Conservation (phyloP, 768 basidiomycete genomes). For the Suillus occidentalis region DNA sequence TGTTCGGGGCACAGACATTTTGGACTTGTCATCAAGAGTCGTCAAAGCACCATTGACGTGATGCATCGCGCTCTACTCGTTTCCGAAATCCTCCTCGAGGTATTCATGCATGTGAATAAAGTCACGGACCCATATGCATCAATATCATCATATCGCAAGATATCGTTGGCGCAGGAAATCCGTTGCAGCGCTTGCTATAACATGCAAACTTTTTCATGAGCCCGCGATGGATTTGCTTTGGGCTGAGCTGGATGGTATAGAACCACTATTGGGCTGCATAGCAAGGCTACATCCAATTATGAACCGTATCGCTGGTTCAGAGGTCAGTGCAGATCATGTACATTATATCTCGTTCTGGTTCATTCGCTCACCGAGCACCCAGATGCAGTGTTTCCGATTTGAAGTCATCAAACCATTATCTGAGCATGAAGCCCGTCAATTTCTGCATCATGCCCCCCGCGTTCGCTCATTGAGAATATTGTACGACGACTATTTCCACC, state of each 20-base stretch:
- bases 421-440: not conserved
- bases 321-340: not conserved
- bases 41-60: no score
- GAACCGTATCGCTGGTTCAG: not conserved
- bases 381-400: not conserved
- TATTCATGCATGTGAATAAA: not conserved
- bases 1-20: no score
- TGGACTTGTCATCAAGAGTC: no score
- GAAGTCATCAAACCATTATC: not conserved
- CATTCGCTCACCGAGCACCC: not conserved
- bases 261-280: not conserved
- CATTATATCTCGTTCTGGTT: not conserved
- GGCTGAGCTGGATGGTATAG: not conserved
- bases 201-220: constrained; percentile 2
- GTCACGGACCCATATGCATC: not conserved
- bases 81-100: not conserved
- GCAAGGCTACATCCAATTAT: not conserved
- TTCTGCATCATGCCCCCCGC: not conserved
- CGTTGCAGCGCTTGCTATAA: constrained; percentile 4
- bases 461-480: not conserved
- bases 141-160: no score
- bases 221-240: constrained; percentile 6
- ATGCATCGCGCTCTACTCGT: not conserved
- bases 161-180: not conserved
- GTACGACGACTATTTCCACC: not conserved